Base-by-base conservation (phyloP, 371 early-diverging fungal genomes). In the Astathelohania contejeani region DNA sequence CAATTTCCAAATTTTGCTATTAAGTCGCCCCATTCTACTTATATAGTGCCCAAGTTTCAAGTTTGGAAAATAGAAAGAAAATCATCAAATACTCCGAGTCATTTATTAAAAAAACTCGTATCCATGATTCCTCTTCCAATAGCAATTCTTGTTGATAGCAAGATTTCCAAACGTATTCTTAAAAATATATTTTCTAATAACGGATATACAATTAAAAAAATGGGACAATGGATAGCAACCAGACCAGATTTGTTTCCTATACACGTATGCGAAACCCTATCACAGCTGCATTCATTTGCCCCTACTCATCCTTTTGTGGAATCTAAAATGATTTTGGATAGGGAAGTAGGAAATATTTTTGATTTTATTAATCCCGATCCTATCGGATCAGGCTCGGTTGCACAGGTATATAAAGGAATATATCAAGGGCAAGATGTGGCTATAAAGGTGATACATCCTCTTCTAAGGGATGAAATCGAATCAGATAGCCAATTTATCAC, bases 181-280 rank as follows among this genome's bases (percentile, higher is more conserved):
- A 50, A 2, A n/a, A n/a, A n/a, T n/a, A n/a, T n/a, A n/a, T n/a
- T n/a, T n/a, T n/a, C n/a, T n/a, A 45, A 29, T 18, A 62, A 56
- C 37, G 91, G 91, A 0, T 85, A 90, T 12, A 84, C 91, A 1
- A 87, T 88, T 67, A 87, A 90, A 62, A 89, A 90, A 81, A 71
- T 94, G 4, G 83, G 85, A 0, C 95, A 94, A 77, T 94, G 89
- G 87, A 85, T 88, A 3, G 83, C 87, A 14, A 85, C 89, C 14
- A 76, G 92, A 35, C 77, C 82, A 7, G 95, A 94, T 66, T 72
- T 90, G 3, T 85, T 94, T 46, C 84, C 85, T 0, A 66, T 71
- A 1, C 79, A 82, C 45, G 71, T 89, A 9, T 86, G 90, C 60
- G 29, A 49, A 2, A 79, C 78, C 37, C 76, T 94, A 3, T 78